phyloP scores from a whole-genome alignment of 2,329 filamentous ascomycete species.

The Pseudogymnoascus sp. region DNA sequence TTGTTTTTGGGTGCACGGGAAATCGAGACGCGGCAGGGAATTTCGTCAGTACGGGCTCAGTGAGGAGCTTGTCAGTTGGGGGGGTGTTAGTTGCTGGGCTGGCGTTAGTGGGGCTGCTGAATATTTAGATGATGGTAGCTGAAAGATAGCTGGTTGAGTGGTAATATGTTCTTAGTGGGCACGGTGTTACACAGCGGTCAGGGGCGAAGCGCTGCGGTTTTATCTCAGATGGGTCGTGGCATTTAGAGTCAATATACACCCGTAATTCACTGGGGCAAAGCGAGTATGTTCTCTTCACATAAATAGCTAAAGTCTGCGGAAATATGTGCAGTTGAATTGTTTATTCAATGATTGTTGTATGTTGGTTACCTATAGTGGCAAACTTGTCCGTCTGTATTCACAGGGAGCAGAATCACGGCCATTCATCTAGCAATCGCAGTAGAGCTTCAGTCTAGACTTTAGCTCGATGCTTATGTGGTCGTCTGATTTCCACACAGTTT shows the following conservation, averaged over 20 bases:
- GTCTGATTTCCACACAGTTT: background rate
- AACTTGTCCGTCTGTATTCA: background rate
- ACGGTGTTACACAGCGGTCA: too few relatives aligned
- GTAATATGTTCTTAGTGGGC: too few relatives aligned
- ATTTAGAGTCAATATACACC: background rate
- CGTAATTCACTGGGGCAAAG: background rate
- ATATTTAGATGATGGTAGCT: too few relatives aligned
- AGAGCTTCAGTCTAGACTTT: too few relatives aligned
- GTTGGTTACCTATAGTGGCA: background rate
- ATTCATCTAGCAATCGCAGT: background rate
- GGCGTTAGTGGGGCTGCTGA: too few relatives aligned
- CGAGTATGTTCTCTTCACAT: background rate
- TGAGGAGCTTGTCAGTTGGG: too few relatives aligned
- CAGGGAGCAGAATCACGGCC: background rate
- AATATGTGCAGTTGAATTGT: background rate
- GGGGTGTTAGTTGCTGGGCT: too few relatives aligned
- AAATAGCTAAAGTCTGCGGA: background rate
- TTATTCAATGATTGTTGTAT: background rate
- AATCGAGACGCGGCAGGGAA: too few relatives aligned
- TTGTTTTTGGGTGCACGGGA: too few relatives aligned
- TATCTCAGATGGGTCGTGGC: background rate
- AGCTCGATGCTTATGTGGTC: background rate
- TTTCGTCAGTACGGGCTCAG: too few relatives aligned
- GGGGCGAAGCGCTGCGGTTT: too few relatives aligned
- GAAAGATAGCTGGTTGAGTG: too few relatives aligned